A percentile compares a stretch with the other conserved stretches of the same genome.
phyloP scores from a whole-genome alignment of 176 grass and related monocot genomes.

The Secale cereale region DNA sequence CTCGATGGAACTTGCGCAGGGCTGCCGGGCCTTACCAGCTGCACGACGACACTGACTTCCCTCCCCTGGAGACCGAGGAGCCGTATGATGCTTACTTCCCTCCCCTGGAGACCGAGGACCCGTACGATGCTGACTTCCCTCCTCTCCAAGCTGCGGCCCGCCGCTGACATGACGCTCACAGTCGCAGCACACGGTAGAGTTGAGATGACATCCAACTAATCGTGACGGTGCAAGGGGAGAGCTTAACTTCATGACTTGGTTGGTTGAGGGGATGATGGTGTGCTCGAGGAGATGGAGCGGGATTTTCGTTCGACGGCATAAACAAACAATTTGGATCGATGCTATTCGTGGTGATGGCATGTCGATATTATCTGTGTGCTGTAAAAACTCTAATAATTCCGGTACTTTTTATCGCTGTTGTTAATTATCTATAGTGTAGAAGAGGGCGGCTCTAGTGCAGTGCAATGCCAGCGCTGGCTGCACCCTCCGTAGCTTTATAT shows the following conservation, averaged over 20 bases:
- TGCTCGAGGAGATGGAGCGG: slow-evolving; percentile 4
- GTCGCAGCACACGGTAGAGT: slow-evolving; percentile 12
- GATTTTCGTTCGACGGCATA: slow-evolving; percentile 6
- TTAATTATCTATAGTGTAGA: background rate
- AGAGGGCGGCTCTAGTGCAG: background rate
- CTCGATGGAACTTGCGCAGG: slow-evolving; percentile 34
- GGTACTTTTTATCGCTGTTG: background rate
- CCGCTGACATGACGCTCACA: background rate
- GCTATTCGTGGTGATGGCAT: slow-evolving; percentile 22
- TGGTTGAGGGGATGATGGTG: too few species aligned
- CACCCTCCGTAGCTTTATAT: slow-evolving; percentile 2
- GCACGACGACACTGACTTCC: slow-evolving; percentile 64
- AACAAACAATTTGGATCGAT: background rate
- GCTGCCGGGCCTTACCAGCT: slow-evolving; percentile 27
- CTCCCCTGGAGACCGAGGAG: slow-evolving; percentile 37
- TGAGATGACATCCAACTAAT: slow-evolving; percentile 29
- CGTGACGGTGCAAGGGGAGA: background rate
- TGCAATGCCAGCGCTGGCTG: background rate
- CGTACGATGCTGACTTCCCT: slow-evolving; percentile 29
- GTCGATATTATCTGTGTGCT: slow-evolving; percentile 19
- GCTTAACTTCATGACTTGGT: too few species aligned
- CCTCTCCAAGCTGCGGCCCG: slow-evolving; percentile 37
- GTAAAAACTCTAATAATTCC: slow-evolving; percentile 34
- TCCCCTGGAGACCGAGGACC: slow-evolving; percentile 33
- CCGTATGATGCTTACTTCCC: slow-evolving; percentile 42